A percentile compares a stretch with the other conserved stretches of the same genome.
These are phyloP conservation scores for Rheum nobile DNA, from an alignment of 148 eudicot species.

Conservation along the genomic window DNA sequence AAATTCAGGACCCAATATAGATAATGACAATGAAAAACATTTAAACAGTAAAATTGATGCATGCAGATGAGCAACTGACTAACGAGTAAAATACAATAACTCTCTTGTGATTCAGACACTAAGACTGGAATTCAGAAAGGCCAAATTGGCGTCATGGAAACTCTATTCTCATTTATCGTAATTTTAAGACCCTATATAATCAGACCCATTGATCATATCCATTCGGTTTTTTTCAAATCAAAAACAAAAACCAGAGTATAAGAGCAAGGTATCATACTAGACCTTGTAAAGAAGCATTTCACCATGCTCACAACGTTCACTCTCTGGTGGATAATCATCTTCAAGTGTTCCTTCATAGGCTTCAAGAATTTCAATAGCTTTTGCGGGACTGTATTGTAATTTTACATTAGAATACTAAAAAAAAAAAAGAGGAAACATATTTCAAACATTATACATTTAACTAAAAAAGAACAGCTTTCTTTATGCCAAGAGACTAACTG, in stretches of 20 bases:
- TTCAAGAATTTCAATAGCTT: conserved; percentile 94
- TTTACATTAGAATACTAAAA: neutral
- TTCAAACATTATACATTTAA: neutral
- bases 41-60: neutral
- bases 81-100: neutral
- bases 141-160: neutral
- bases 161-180: neutral
- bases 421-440: conserved; percentile 5
- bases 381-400: conserved; percentile 48
- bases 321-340: conserved; percentile 95
- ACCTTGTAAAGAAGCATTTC: conserved; percentile 99
- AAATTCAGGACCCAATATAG: neutral
- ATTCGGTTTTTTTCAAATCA: neutral
- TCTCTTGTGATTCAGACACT: neutral
- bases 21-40: neutral
- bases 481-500: neutral
- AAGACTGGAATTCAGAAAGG: neutral
- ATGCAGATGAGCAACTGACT: neutral
- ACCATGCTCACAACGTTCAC: conserved; percentile 88
- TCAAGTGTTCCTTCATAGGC: conserved; percentile 99
- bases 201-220: neutral
- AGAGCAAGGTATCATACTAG: neutral
- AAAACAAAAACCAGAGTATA: neutral
- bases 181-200: neutral
- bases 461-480: neutral